Percentiles rank a stretch among this genome's conserved stretches.
These are phyloP conservation scores for Pulveroboletus sp. DNA, from an alignment of 768 basidiomycete genomes.

Conservation along the genomic window DNA sequence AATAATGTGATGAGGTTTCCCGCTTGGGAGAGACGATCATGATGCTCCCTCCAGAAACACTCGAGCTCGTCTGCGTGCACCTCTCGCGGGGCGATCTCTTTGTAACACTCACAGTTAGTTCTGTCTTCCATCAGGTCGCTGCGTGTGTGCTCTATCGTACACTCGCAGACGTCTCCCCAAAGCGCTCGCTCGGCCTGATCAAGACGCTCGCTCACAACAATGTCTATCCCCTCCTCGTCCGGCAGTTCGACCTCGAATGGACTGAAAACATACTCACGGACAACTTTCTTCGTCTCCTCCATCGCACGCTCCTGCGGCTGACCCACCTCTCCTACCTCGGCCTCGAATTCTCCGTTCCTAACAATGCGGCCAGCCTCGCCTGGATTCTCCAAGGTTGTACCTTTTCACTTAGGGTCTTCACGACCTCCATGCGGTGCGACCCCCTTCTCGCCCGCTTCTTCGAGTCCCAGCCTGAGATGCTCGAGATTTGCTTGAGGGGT, in stretches of 20 bases:
- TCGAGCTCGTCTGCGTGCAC: conserved; percentile 31
- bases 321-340: conserved; percentile 38
- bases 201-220: conserved; percentile 38
- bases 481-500: conserved; percentile 51
- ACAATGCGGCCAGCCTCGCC: conserved; percentile 34
- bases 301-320: conserved; percentile 39
- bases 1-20: conserved; percentile 3
- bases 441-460: conserved; percentile 47
- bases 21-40: not conserved
- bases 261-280: conserved; percentile 34
- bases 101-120: conserved; percentile 21
- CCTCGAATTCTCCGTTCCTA: conserved; percentile 44
- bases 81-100: conserved; percentile 27
- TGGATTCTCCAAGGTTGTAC: conserved; percentile 48
- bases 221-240: conserved; percentile 39
- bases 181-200: conserved; percentile 36
- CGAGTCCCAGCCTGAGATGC: conserved; percentile 44
- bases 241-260: conserved; percentile 45
- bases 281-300: conserved; percentile 50
- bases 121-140: conserved; percentile 26
- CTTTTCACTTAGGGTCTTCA: conserved; percentile 45
- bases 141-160: conserved; percentile 35
- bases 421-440: conserved; percentile 56
- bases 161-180: conserved; percentile 33
- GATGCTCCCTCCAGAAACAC: conserved; percentile 35